phyloP scores from a whole-genome alignment of 164 flowering plant genomes.

The Santalum album region DNA sequence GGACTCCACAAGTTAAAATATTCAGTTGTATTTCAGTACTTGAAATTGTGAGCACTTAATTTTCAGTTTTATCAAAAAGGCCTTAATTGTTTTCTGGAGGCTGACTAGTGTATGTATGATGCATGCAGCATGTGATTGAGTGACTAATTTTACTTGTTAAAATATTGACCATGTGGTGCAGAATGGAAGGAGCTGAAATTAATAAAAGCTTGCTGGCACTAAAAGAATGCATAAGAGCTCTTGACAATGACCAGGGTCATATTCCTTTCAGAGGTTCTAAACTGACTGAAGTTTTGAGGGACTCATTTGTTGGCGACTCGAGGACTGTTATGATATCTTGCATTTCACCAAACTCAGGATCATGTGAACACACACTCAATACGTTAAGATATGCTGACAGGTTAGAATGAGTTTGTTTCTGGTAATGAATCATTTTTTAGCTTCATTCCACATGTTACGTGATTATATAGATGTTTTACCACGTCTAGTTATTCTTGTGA shows the following conservation, averaged over 20 bases:
- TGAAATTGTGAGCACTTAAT: no score
- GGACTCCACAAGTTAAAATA: no score
- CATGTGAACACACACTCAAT: constrained; percentile 90
- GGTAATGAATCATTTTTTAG: not conserved
- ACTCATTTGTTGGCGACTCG: constrained; percentile 89
- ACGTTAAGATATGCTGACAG: constrained; percentile 97
- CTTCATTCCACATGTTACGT: no score
- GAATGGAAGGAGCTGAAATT: constrained; percentile 94
- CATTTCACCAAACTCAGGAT: constrained; percentile 84
- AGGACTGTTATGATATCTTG: constrained; percentile 96
- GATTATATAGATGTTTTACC: not conserved
- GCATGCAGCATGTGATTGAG: no score
- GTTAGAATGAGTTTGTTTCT: constrained; percentile 18
- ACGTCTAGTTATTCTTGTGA: constrained; percentile 7
- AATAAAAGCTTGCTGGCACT: constrained; percentile 86
- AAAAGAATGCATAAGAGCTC: constrained; percentile 94
- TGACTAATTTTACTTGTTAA: no score
- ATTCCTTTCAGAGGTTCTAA: constrained; percentile 97
- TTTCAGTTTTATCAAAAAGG: no score
- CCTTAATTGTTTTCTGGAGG: no score
- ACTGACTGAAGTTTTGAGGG: constrained; percentile 86
- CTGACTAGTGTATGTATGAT: no score
- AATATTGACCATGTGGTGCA: constrained; percentile 23
- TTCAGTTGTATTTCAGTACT: no score
- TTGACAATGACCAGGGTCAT: constrained; percentile 88